These are phyloP conservation scores for Neonectria faginata DNA, from an alignment of 2,329 filamentous ascomycete species.

Conservation along the genomic window DNA sequence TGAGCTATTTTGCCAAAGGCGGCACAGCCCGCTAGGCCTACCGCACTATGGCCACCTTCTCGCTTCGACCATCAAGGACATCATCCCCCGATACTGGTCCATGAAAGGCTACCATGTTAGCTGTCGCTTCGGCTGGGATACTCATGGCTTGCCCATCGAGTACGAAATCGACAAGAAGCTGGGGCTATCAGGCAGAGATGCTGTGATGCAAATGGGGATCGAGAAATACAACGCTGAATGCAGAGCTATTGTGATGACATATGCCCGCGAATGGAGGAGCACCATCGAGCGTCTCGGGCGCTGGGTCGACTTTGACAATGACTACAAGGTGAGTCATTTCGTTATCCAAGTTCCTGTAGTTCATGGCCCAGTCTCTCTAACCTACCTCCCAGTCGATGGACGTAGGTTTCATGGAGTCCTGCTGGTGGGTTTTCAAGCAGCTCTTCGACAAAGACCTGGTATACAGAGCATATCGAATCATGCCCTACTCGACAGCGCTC, in stretches of 20 bases:
- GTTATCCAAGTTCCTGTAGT: not conserved
- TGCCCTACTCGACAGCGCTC: slow-evolving; percentile 81
- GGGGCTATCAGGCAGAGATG: slow-evolving; percentile 82
- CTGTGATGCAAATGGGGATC: slow-evolving; percentile 83
- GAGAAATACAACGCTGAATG: slow-evolving; percentile 88
- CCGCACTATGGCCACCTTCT: slow-evolving; percentile 70
- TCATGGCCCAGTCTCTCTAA: not conserved
- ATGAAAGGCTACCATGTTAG: slow-evolving; percentile 92
- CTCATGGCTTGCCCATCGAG: slow-evolving; percentile 58
- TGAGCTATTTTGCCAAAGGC: no score
- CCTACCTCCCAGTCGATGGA: slow-evolving; percentile 73
- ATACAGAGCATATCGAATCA: slow-evolving; percentile 78
- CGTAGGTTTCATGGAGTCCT: slow-evolving; percentile 79
- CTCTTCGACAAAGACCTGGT: slow-evolving; percentile 78
- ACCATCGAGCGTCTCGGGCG: slow-evolving; percentile 79
- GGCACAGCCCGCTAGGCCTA: slow-evolving; percentile 28
- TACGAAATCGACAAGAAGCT: slow-evolving; percentile 94
- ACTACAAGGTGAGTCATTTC: slow-evolving; percentile 70
- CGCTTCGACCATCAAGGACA: slow-evolving; percentile 91
- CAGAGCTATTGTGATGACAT: slow-evolving; percentile 87
- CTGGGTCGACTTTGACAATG: slow-evolving; percentile 84
- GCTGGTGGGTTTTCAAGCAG: slow-evolving; percentile 84
- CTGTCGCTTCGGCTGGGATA: slow-evolving; percentile 88
- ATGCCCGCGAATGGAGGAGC: slow-evolving; percentile 80
- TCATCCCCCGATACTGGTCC: slow-evolving; percentile 90